These are phyloP conservation scores for Trypanosoma conorhini DNA, from an alignment of 208 protist genomes.

Conservation along the genomic window DNA sequence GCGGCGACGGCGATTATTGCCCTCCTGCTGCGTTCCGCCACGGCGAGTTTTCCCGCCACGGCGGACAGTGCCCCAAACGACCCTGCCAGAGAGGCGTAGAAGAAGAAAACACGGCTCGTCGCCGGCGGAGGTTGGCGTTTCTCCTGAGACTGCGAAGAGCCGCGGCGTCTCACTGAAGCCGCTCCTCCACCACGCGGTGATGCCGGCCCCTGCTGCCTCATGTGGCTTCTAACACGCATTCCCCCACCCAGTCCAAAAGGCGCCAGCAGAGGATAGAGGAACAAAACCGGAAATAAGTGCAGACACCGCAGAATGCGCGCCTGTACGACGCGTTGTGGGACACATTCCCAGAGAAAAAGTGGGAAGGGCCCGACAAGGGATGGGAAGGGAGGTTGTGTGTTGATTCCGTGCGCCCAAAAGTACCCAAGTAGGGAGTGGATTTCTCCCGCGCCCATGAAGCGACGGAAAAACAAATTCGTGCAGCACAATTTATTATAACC, in stretches of 20 bases:
- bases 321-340: too few relatives aligned
- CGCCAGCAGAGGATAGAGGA: background rate
- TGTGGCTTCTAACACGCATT: background rate
- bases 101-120: conserved; percentile 41
- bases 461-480: too few relatives aligned
- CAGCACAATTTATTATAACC: too few relatives aligned
- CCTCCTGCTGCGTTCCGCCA: conserved; percentile 30
- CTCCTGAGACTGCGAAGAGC: background rate
- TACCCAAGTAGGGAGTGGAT: too few relatives aligned
- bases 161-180: background rate
- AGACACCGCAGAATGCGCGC: background rate
- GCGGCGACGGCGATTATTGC: background rate
- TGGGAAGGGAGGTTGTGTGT: too few relatives aligned
- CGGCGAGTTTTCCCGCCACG: conserved; percentile 73
- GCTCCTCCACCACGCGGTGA: background rate
- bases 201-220: background rate
- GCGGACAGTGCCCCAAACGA: conserved; percentile 67
- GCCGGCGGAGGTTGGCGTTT: background rate
- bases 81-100: conserved; percentile 71
- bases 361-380: too few relatives aligned
- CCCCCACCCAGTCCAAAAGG: background rate
- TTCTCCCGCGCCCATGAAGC: too few relatives aligned
- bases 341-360: too few relatives aligned
- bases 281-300: background rate
- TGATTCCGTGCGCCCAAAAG: too few relatives aligned